Base-by-base conservation (phyloP, 306 rosid genomes). In the Lathyrus aphaca region DNA sequence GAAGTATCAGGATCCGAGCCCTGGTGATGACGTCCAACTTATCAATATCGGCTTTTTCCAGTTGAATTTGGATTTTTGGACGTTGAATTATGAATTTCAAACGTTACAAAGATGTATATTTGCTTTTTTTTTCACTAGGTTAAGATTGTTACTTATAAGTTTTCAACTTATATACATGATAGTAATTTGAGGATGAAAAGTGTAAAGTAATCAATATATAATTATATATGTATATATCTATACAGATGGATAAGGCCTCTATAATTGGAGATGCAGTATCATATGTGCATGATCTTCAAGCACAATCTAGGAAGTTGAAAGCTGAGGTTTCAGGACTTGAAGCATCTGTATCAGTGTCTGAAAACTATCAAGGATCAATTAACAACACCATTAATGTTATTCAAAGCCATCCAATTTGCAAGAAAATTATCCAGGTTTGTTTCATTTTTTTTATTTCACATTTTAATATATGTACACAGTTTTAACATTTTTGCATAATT, bases 231-330 rank as follows among this genome's bases (percentile, higher is more conserved):
- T 3, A 18, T 58, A 21, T 12, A 55, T 57, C 16, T 72, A 4
- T 17, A 53, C 79, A 94, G 97, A 94, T 94, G 97, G 99, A 94
- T 44, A 94, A 91, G 83, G 99, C 97, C 39, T 94, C 96, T 17
- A 94, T 94, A 46, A 86, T 94, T 68, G 96, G 91, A 68, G 99
- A 94, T 67, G 96, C 99, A 48, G 87, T 87, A 2, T 48, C 79
- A 13, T 87, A 91, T 42, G 87, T 94, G 66, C 84, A 91, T 72
- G 87, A 79, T 7, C 88, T 94, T 42, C 99, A 90, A 69, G 74
- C 68, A 75, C 88, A 82, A 76, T 87, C 92, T 16, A 88, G 85
- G 85, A 80, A 84, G 69, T 86, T 94, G 14, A 84, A 85, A 72
- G 79, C 82, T 49, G 99, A 91, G 80, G 81, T 94, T 51, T 75